Conservation (phyloP, 306 rosid species). For the Ormosia emarginata region DNA sequence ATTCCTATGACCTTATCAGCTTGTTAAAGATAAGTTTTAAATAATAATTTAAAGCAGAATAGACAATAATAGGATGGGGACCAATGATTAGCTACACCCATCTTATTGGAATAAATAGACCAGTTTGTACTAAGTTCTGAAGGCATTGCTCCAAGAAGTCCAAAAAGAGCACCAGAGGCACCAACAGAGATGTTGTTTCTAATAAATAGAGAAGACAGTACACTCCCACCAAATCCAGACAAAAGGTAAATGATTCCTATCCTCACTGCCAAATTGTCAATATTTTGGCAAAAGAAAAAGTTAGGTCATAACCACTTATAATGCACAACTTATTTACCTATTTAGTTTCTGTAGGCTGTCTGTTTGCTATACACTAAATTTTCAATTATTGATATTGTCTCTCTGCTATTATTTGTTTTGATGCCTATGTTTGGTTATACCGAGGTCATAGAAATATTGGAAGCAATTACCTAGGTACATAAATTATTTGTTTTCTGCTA, state of each 20-base stretch:
- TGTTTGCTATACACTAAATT: background rate
- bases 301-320: background rate
- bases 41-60: no score
- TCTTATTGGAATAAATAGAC: constrained; percentile 82
- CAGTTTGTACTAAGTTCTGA: constrained; percentile 90
- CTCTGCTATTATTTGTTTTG: no score
- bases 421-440: background rate
- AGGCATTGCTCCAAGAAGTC: constrained; percentile 97
- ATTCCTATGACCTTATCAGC: background rate
- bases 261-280: constrained; percentile 63
- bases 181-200: constrained; percentile 79
- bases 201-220: constrained; percentile 61
- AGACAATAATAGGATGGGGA: background rate
- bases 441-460: background rate
- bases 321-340: background rate
- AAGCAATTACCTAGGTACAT: background rate
- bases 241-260: constrained; percentile 63
- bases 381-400: constrained; percentile 4
- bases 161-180: constrained; percentile 90
- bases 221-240: constrained; percentile 53
- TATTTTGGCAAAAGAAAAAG: background rate
- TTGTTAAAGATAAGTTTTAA: background rate
- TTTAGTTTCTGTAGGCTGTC: no score
- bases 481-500: background rate
- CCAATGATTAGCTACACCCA: constrained; percentile 11